Evolutionary conservation across 768 basidiomycete species (phyloP).

Genomic region (Lactarius vividus): DNA sequence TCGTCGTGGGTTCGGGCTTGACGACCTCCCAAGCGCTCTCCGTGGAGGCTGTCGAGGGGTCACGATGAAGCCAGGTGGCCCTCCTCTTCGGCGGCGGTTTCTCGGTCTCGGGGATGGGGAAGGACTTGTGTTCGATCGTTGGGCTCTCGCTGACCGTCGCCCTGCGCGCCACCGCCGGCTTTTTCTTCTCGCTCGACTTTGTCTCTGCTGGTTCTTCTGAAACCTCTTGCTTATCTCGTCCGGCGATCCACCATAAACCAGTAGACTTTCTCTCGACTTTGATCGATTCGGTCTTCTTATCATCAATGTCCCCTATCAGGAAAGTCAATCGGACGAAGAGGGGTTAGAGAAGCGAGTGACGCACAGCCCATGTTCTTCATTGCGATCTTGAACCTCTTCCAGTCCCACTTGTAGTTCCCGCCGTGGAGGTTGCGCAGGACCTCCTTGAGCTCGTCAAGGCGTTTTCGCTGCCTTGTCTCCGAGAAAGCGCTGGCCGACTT

Average conservation of each 20-base stretch:
- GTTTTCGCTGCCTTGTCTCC: conserved; percentile 63
- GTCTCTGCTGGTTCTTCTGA: conserved; percentile 9
- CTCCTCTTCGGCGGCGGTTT: conserved; percentile 8
- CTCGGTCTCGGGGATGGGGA: background rate
- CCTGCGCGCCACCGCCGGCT: conserved; percentile 15
- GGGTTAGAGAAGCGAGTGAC: conserved; percentile 32
- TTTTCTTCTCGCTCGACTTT: conserved; percentile 21
- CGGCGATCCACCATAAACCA: conserved; percentile 51
- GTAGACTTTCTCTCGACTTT: conserved; percentile 53
- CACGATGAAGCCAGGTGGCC: conserved; percentile 23
- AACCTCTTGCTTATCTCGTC: conserved; percentile 30
- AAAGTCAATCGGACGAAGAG: background rate
- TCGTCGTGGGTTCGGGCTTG: conserved; percentile 12
- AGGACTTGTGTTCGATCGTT: conserved; percentile 11
- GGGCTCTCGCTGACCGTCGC: conserved; percentile 14
- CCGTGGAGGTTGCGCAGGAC: conserved; percentile 74
- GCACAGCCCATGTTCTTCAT: conserved; percentile 80
- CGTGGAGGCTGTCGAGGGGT: conserved; percentile 19
- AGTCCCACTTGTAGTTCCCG: conserved; percentile 76
- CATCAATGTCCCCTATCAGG: conserved; percentile 63
- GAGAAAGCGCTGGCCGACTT: conserved; percentile 75
- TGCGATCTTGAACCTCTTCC: conserved; percentile 79
- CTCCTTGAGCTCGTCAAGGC: conserved; percentile 68
- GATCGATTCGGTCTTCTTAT: conserved; percentile 55
- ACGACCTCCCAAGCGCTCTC: conserved; percentile 18